Evolutionary conservation across 305 asterid genomes (phyloP).

Genomic region (Rubia tinctorum): DNA sequence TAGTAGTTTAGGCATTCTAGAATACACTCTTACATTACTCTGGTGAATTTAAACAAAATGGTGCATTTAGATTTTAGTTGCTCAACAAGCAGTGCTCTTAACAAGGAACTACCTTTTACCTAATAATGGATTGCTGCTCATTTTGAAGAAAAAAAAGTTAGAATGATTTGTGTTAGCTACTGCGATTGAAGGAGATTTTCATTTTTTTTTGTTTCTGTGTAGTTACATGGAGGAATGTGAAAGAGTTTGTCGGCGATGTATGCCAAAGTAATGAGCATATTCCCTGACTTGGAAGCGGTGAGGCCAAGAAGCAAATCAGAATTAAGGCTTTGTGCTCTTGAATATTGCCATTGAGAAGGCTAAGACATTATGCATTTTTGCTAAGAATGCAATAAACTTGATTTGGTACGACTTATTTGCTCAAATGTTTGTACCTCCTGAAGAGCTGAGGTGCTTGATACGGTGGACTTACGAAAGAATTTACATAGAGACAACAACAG

Average conservation of each 20-base stretch:
- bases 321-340: constrained; percentile 94
- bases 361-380: too few species aligned
- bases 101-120: constrained; percentile 1
- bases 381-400: too few species aligned
- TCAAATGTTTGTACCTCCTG: constrained; percentile 77
- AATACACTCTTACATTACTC: too few species aligned
- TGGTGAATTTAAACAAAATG: too few species aligned
- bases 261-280: constrained; percentile 69
- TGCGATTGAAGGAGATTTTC: constrained; percentile 21
- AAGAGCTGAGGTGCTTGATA: constrained; percentile 89
- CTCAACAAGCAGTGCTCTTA: background rate
- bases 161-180: too few species aligned
- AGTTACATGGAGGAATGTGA: constrained; percentile 98
- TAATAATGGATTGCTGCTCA: background rate
- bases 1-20: too few species aligned
- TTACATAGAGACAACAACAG: too few species aligned
- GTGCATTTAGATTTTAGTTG: background rate
- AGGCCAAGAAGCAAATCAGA: constrained; percentile 98
- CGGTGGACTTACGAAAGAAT: too few species aligned
- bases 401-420: too few species aligned
- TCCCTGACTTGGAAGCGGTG: constrained; percentile 93
- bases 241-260: constrained; percentile 67
- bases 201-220: constrained; percentile 41
- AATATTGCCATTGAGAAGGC: too few species aligned
- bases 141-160: too few species aligned